Conservation (phyloP, 2,329 filamentous ascomycete genomes). For the Pseudocercospora fuligena region DNA sequence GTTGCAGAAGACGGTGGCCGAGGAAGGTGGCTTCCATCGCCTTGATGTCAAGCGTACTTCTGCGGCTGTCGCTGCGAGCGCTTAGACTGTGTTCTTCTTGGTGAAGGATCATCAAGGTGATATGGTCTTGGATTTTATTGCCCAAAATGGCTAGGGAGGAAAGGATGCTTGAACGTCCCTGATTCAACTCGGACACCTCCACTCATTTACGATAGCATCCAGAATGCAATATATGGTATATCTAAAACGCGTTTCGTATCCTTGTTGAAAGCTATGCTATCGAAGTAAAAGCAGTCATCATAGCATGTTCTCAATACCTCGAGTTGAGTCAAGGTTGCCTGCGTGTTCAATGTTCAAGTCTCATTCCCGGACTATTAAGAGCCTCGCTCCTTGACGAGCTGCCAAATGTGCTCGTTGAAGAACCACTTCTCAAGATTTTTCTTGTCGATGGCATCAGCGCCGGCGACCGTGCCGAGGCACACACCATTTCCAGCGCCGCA, state of each 20-base stretch:
- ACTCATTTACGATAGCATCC: slow-evolving; percentile 22
- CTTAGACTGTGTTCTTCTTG: slow-evolving; percentile 13
- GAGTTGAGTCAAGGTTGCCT: neutral
- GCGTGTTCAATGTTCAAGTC: slow-evolving; percentile 14
- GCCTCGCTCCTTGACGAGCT: slow-evolving; percentile 28
- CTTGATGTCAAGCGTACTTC: slow-evolving; percentile 41
- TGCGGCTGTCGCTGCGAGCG: slow-evolving; percentile 25
- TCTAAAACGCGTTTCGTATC: neutral
- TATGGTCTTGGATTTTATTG: neutral
- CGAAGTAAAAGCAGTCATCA: neutral
- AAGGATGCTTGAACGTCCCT: slow-evolving; percentile 10
- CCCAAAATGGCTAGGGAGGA: neutral
- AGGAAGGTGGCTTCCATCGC: slow-evolving; percentile 67
- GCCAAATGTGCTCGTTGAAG: slow-evolving; percentile 49
- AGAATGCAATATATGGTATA: neutral
- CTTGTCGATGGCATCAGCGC: slow-evolving; percentile 45
- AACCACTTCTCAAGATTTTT: slow-evolving; percentile 35
- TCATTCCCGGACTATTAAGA: neutral
- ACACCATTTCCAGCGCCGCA: slow-evolving; percentile 44
- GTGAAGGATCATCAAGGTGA: neutral
- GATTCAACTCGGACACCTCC: slow-evolving; percentile 16
- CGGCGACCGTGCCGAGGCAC: slow-evolving; percentile 48
- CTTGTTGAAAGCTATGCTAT: slow-evolving; percentile 28
- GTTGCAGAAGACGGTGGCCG: slow-evolving; percentile 70
- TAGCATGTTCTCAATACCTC: neutral